A percentile compares a stretch with the other conserved stretches of the same genome.
Conservation (phyloP, 352 stramenopile genomes). For the Phytophthora vignae region DNA sequence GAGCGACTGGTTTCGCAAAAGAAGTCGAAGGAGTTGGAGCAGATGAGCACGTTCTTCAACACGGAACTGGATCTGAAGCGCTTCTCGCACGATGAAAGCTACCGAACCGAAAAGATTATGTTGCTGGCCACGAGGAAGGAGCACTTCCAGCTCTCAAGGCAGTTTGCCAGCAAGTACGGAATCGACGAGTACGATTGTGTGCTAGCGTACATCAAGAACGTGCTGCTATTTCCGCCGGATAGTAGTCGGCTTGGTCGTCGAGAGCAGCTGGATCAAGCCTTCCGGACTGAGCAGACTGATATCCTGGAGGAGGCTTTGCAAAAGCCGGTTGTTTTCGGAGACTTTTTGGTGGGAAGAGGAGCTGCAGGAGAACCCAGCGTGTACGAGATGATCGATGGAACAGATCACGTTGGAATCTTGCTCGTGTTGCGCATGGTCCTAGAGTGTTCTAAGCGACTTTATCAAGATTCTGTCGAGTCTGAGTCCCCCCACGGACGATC, state of each 20-base stretch:
- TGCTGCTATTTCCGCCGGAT: slow-evolving; percentile 34
- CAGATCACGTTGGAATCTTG: slow-evolving; percentile 76
- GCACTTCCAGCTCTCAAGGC: slow-evolving; percentile 48
- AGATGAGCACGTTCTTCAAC: slow-evolving; percentile 71
- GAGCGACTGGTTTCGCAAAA: slow-evolving; percentile 59
- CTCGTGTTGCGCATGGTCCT: slow-evolving; percentile 76
- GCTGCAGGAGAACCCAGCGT: slow-evolving; percentile 34
- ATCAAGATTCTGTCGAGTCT: slow-evolving; percentile 24
- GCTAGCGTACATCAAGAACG: slow-evolving; percentile 67
- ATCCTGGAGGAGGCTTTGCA: slow-evolving; percentile 76
- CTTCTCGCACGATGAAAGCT: slow-evolving; percentile 58
- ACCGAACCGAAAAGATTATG: slow-evolving; percentile 59
- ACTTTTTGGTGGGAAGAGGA: slow-evolving; percentile 55
- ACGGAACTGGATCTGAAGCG: slow-evolving; percentile 61
- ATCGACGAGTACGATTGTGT: slow-evolving; percentile 73
- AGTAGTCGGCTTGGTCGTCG: slow-evolving; percentile 38
- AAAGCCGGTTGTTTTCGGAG: slow-evolving; percentile 55
- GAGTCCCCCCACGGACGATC: slow-evolving; percentile 12
- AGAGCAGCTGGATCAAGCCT: slow-evolving; percentile 75
- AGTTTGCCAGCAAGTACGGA: slow-evolving; percentile 76
- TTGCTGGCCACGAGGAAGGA: slow-evolving; percentile 63
- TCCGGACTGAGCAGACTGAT: slow-evolving; percentile 58
- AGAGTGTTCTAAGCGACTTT: slow-evolving; percentile 75
- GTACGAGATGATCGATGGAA: slow-evolving; percentile 67
- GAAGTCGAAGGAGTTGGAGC: slow-evolving; percentile 65